These are phyloP conservation scores for Yamadazyma atmosphaerica DNA, from an alignment of 1,139 yeast genomes.

Conservation along the genomic window DNA sequence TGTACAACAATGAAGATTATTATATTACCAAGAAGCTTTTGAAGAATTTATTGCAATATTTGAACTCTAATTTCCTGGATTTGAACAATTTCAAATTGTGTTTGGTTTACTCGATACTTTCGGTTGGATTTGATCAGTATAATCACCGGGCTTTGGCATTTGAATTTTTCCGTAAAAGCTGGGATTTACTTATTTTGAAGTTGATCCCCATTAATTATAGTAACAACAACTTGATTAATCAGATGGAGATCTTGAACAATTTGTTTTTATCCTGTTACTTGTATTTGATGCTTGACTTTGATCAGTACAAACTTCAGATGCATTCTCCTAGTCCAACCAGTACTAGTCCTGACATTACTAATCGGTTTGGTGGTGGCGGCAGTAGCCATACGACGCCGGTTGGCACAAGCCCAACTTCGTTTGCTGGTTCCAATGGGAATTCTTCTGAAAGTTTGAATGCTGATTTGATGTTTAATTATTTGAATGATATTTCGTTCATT, in stretches of 20 bases:
- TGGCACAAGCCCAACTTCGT: neutral
- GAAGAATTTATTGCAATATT: conserved; percentile 26
- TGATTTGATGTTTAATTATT: conserved; percentile 44
- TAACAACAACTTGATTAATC: conserved; percentile 36
- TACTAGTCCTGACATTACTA: neutral
- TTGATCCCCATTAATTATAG: conserved; percentile 42
- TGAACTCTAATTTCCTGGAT: conserved; percentile 19
- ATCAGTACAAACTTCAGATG: neutral
- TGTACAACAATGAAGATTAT: conserved; percentile 16
- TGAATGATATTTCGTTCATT: conserved; percentile 46
- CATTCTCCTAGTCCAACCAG: neutral
- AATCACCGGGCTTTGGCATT: conserved; percentile 25
- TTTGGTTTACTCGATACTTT: conserved; percentile 26
- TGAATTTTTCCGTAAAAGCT: conserved; percentile 38
- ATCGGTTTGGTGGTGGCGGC: neutral
- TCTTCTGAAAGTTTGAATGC: conserved; percentile 7
- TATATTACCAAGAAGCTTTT: conserved; percentile 21
- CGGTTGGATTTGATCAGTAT: conserved; percentile 25
- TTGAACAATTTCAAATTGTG: conserved; percentile 29
- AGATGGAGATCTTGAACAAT: conserved; percentile 38
- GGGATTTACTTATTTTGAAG: conserved; percentile 46
- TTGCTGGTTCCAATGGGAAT: neutral
- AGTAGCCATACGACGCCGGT: neutral
- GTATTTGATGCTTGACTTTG: conserved; percentile 18
- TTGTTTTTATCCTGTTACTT: conserved; percentile 33